phyloP scores from a whole-genome alignment of 2,329 filamentous ascomycete genomes.

The Amylocarpus encephaloides region DNA sequence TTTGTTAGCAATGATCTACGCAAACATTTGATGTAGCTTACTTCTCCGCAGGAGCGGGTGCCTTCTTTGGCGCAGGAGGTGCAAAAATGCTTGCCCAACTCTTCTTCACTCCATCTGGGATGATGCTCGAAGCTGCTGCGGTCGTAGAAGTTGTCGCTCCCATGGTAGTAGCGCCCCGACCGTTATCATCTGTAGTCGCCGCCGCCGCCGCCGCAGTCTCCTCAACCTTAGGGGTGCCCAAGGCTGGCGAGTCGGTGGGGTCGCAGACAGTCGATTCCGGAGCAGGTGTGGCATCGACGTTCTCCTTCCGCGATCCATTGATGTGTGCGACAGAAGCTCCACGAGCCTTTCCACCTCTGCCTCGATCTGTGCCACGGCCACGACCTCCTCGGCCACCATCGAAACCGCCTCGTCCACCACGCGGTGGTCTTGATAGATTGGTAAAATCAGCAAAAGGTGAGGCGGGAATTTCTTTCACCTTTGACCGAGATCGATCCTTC shows the following conservation, averaged over 20 bases:
- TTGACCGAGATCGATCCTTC: constrained; percentile 67
- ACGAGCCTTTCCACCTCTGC: constrained; percentile 51
- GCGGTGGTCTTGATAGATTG: constrained; percentile 41
- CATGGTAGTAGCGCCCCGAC: constrained; percentile 31
- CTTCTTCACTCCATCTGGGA: constrained; percentile 41
- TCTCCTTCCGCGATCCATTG: constrained; percentile 58
- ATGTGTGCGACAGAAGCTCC: constrained; percentile 55
- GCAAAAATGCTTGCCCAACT: constrained; percentile 74
- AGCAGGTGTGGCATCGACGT: constrained; percentile 57
- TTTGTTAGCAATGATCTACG: constrained; percentile 23
- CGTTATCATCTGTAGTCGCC: constrained; percentile 19
- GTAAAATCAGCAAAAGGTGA: constrained; percentile 46
- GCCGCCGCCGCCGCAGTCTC: constrained; percentile 29
- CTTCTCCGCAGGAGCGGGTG: constrained; percentile 37
- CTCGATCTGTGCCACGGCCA: constrained; percentile 56
- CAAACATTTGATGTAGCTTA: constrained; percentile 8
- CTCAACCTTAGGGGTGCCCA: constrained; percentile 30
- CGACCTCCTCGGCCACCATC: constrained; percentile 57
- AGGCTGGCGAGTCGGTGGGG: constrained; percentile 35
- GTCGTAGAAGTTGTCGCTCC: constrained; percentile 34
- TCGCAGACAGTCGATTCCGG: constrained; percentile 63
- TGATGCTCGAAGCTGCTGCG: constrained; percentile 34
- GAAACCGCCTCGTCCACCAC: constrained; percentile 52
- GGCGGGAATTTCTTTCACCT: constrained; percentile 53
- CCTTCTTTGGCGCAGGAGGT: constrained; percentile 47